Base-by-base conservation (phyloP, 495 filamentous ascomycete genomes). In the Chaetomium tenue region DNA sequence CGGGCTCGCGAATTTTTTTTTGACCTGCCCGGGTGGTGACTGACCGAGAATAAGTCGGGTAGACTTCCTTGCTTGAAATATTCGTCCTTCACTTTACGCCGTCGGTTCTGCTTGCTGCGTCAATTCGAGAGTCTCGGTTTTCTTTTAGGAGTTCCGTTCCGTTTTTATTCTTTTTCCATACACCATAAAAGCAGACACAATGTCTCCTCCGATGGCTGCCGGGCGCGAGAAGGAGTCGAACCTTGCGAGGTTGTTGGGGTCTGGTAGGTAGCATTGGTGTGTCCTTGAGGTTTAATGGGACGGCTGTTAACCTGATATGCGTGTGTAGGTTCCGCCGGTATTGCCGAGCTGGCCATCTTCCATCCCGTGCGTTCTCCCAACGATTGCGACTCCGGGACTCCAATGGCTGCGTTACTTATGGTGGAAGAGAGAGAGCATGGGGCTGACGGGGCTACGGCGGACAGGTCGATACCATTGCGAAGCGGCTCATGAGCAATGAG, bases 401-500 rank as follows among this genome's bases (percentile, higher is more conserved):
- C 59, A n/a, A 47, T 47, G 44, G 44, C n/a, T 47, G 67, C 61
- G 65, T 62, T 48, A 58, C 22, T 13, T 60, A 20, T 12, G 44
- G 42, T 16, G n/a, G 15, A 52, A 1, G 13, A 46, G 37, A 47
- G 8, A 46, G 9, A 18, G 13, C 20, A 48, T 42, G 56, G 60
- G 33, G 44, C 55, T 71, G 56, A 71, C 75, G 46, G 20, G 11
- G 22, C n/a, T 75, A 63, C 23, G 28, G 16, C n/a, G n/a, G 9
- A 70, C 73, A 94, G 91, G 91, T 99, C 77, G 94, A 99, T 77
- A 99, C 94, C 48, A 96, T 91, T 63, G 92, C 94, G 54, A 99
- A 99, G 83, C 91, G 94, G 53, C 87, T 99, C 79, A 99, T 99
- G 94, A 96, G 92, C 87, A 98, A 99, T 77, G 89, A 96, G 72